Conservation (phyloP, 2,329 filamentous ascomycete species). For the Aspergillus sp. region DNA sequence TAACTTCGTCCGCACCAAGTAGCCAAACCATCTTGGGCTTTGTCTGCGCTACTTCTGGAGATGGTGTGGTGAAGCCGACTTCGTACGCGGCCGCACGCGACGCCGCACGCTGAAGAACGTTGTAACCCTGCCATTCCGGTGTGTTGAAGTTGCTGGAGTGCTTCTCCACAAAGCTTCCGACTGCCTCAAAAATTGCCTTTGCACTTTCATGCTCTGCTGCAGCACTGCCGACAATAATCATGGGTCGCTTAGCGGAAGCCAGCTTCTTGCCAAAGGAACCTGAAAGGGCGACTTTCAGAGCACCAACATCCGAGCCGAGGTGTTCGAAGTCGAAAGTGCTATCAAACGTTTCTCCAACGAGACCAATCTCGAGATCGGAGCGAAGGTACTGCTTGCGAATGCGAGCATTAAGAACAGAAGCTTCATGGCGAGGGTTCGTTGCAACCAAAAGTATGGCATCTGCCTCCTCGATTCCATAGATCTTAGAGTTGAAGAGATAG, state of each 20-base stretch:
- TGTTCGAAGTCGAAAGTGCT: constrained; percentile 96
- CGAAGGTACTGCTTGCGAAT: constrained; percentile 98
- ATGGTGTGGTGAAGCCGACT: constrained; percentile 89
- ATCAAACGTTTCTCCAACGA: constrained; percentile 86
- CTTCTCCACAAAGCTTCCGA: constrained; percentile 91
- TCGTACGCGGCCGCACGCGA: constrained; percentile 93
- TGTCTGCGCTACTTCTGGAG: constrained; percentile 74
- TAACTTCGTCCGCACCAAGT: constrained; percentile 89
- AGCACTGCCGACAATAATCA: constrained; percentile 94
- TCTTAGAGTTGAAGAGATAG: constrained; percentile 95
- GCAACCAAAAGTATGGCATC: constrained; percentile 90
- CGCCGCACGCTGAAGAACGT: constrained; percentile 89
- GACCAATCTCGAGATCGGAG: constrained; percentile 87
- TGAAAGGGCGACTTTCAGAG: constrained; percentile 80
- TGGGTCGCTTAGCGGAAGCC: constrained; percentile 79
- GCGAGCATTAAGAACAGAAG: constrained; percentile 89
- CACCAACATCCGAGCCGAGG: constrained; percentile 73
- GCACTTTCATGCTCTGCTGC: constrained; percentile 88
- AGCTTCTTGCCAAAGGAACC: constrained; percentile 94
- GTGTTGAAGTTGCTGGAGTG: constrained; percentile 85
- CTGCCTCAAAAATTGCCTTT: constrained; percentile 87
- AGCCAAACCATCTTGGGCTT: constrained; percentile 96
- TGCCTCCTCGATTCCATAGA: constrained; percentile 89
- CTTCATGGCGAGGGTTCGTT: constrained; percentile 93
- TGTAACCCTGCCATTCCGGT: constrained; percentile 94